Conservation (phyloP, 202 grass and related monocot genomes). For the Thinopyrum obtusiflorum region DNA sequence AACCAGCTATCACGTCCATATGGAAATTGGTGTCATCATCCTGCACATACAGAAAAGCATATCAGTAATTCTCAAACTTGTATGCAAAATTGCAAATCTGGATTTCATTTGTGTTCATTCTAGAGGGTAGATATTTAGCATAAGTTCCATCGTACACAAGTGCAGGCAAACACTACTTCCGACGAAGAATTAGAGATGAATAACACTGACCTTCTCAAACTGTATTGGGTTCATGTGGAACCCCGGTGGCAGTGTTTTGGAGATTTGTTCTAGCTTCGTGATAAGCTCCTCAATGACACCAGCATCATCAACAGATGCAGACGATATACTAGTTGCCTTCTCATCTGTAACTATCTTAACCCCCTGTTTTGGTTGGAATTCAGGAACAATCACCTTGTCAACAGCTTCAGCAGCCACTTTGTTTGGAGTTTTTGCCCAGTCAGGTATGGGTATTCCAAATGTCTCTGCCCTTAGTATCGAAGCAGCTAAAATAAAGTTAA, state of each 20-base stretch:
- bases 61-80: background rate
- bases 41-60: slow-evolving; percentile 38
- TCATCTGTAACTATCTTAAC: slow-evolving; percentile 95
- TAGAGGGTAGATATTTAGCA: background rate
- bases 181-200: background rate
- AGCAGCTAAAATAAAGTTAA: slow-evolving; percentile 71
- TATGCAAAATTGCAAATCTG: background rate
- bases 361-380: slow-evolving; percentile 75
- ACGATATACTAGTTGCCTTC: slow-evolving; percentile 72
- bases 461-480: slow-evolving; percentile 84
- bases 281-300: slow-evolving; percentile 82
- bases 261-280: slow-evolving; percentile 66
- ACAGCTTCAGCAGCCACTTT: slow-evolving; percentile 69
- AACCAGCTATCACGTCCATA: slow-evolving; percentile 86
- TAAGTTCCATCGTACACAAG: background rate
- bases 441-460: slow-evolving; percentile 82
- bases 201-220: slow-evolving; percentile 81
- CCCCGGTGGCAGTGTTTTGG: slow-evolving; percentile 59
- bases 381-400: slow-evolving; percentile 65
- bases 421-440: slow-evolving; percentile 73
- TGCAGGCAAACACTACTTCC: background rate
- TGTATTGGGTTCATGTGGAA: slow-evolving; percentile 95
- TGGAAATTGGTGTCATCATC: slow-evolving; percentile 97
- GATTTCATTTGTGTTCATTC: background rate
- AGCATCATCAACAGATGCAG: slow-evolving; percentile 84